Evolutionary conservation across 495 filamentous ascomycete genomes (phyloP), one percentile per base, ranked within the genome.

Genomic region (Hypoxylon subgilvum): DNA sequence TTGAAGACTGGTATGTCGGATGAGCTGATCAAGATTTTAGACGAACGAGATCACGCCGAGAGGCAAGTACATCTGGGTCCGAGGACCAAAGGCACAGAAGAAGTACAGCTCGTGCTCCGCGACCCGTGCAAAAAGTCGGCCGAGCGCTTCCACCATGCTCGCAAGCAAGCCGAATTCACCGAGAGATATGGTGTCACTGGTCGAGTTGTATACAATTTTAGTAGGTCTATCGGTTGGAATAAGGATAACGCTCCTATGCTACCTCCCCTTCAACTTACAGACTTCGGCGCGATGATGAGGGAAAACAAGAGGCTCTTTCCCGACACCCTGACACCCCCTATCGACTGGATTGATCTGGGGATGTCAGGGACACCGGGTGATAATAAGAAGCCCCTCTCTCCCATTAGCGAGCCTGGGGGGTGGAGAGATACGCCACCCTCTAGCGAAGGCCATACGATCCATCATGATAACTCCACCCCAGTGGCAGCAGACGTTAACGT

Each of bases 221-320:
- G 57, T 28, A 63, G 35, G 42, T 45, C 61, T 1, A 16, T 50
- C 0, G 30, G 42, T 3, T 62, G 63, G 64, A 69, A 67, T 18
- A 47, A 45, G 16, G 27, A 30, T 34, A 43, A 48, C 21, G 10
- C 16, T 14, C n/a, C 50, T 13, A 23, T 6, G n/a, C 1, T 57
- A 13, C 50, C 64, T 22, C 57, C 64, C 8, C 45, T 63, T 6
- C 61, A 65, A 12, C 43, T 63, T 8, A 52, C 2, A 12, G 25
- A 36, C 25, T 19, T 34, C 16, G 30, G 18, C 6, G 14, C 14
- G 18, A 31, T 27, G 53, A 23, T 16, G 19, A 43, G 13, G 19
- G 35, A 16, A 7, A 6, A 17, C 7, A 28, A 21, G 0, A 19
- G 13, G 6, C 7, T 47, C 13, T 13, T 38, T 2, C 17, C 23